phyloP scores from a whole-genome alignment of 106 monocot genomes.

The Acorus calamus region DNA sequence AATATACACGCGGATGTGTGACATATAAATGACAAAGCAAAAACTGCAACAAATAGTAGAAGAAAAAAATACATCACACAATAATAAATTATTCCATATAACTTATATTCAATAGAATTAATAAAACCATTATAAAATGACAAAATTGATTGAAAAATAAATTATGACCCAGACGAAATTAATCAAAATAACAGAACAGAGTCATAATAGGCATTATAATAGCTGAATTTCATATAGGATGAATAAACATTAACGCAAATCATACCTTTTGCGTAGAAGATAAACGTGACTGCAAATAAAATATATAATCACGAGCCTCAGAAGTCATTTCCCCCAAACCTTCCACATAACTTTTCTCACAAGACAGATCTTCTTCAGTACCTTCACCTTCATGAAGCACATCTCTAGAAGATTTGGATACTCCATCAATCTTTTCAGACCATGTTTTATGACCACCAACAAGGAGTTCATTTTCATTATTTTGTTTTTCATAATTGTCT shows the following conservation, averaged over 20 bases:
- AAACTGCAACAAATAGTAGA: no score
- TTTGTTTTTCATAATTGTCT: conserved; percentile 25
- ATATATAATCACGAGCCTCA: conserved; percentile 67
- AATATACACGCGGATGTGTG: no score
- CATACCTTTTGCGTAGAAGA: conserved; percentile 70
- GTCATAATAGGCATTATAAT: no score
- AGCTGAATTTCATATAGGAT: no score
- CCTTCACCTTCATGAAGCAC: conserved; percentile 12
- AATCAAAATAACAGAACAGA: no score
- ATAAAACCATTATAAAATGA: no score
- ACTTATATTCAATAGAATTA: no score
- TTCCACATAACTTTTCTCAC: conserved; percentile 28
- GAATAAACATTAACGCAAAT: neutral
- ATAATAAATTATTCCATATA: no score
- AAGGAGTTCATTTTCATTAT: conserved; percentile 12
- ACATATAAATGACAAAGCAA: no score
- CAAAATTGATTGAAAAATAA: no score
- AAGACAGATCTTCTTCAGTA: conserved; percentile 12
- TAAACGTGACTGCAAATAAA: conserved; percentile 57
- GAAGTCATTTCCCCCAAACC: conserved; percentile 54
- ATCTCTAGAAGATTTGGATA: conserved; percentile 14
- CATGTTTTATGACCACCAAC: conserved; percentile 15
- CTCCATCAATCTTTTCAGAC: conserved; percentile 18
- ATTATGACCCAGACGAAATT: no score
- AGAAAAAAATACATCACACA: no score